Evolutionary conservation across 805 yeast species (phyloP).

Genomic region (Candida sithepensis): DNA sequence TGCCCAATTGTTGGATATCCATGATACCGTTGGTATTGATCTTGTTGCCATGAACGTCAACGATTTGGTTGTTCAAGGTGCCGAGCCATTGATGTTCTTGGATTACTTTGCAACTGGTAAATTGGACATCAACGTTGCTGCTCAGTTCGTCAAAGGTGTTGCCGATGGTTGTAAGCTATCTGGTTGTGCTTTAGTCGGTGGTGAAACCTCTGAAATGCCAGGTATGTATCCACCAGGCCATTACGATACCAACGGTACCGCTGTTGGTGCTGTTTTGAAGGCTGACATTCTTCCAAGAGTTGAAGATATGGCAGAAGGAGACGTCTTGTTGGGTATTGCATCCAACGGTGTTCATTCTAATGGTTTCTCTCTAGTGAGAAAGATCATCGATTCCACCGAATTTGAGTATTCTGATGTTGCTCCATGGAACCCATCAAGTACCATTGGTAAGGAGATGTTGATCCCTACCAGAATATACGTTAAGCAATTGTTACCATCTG

Average conservation of each 20-base stretch:
- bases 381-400: constrained; percentile 77
- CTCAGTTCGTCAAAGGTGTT: constrained; percentile 89
- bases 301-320: constrained; percentile 68
- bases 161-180: constrained; percentile 94
- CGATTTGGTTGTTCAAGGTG: constrained; percentile 97
- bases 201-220: constrained; percentile 99
- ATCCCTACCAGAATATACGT: constrained; percentile 94
- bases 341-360: constrained; percentile 96
- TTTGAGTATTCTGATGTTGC: constrained; percentile 68
- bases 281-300: constrained; percentile 68
- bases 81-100: constrained; percentile 91
- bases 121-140: constrained; percentile 77
- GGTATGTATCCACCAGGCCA: constrained; percentile 96
- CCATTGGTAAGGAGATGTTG: constrained; percentile 82
- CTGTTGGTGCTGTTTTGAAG: constrained; percentile 92
- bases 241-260: constrained; percentile 97
- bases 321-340: constrained; percentile 78
- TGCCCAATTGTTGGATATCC: constrained; percentile 85
- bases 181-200: constrained; percentile 98
- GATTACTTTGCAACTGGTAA: constrained; percentile 97
- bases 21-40: constrained; percentile 98
- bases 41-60: constrained; percentile 99
- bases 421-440: constrained; percentile 74
- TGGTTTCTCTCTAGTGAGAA: constrained; percentile 93
- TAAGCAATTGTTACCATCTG: constrained; percentile 76